Conservation (phyloP, 495 filamentous ascomycete genomes). For the Umbilicaria muhlenbergii region DNA sequence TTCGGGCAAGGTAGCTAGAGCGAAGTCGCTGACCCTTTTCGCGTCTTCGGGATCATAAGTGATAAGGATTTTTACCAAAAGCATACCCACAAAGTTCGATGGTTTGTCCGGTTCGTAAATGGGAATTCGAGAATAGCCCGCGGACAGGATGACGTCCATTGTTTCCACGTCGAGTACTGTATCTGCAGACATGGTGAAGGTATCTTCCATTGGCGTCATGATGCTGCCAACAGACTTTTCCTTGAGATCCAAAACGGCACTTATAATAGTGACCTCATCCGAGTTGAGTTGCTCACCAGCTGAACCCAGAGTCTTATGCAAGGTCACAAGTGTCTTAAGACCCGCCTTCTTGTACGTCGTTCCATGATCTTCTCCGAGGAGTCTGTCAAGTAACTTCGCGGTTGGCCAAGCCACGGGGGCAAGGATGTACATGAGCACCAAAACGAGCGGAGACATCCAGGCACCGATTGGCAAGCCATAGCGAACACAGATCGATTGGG, state of each 20-base stretch:
- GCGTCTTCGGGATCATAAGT: slow-evolving; percentile 94
- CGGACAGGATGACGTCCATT: slow-evolving; percentile 82
- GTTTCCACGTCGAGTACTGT: slow-evolving; percentile 79
- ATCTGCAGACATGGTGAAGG: slow-evolving; percentile 88
- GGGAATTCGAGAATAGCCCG: slow-evolving; percentile 89
- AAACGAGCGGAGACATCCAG: slow-evolving; percentile 79
- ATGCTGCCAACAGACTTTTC: slow-evolving; percentile 88
- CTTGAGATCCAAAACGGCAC: slow-evolving; percentile 87
- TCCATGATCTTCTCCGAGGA: slow-evolving; percentile 84
- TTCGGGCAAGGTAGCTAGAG: slow-evolving; percentile 84
- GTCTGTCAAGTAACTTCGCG: slow-evolving; percentile 73
- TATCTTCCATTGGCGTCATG: slow-evolving; percentile 97
- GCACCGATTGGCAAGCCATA: slow-evolving; percentile 95
- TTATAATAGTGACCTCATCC: slow-evolving; percentile 97
- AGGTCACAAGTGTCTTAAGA: slow-evolving; percentile 75
- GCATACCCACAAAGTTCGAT: slow-evolving; percentile 88
- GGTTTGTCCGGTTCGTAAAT: slow-evolving; percentile 76
- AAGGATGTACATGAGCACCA: slow-evolving; percentile 82
- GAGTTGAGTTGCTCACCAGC: slow-evolving; percentile 82
- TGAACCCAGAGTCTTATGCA: slow-evolving; percentile 80
- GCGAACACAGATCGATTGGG: slow-evolving; percentile 90
- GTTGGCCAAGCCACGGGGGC: slow-evolving; percentile 77
- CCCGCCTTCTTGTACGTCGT: slow-evolving; percentile 94
- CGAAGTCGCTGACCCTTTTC: slow-evolving; percentile 72
- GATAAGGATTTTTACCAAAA: slow-evolving; percentile 94